Conservation (phyloP, 192 early-diverging fungal genomes). For the Cetraspora pellucida region DNA sequence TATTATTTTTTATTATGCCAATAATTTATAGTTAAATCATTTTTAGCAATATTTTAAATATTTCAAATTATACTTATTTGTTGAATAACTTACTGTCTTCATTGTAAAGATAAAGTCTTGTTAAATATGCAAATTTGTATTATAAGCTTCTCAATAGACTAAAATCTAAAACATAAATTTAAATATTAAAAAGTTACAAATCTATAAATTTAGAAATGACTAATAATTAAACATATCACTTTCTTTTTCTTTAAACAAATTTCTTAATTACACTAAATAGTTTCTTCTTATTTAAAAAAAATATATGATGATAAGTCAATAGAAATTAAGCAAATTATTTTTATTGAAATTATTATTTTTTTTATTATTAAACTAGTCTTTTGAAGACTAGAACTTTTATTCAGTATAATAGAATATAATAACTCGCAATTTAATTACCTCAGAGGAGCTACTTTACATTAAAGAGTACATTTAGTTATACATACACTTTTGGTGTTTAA, state of each 20-base stretch:
- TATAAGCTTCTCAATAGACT: neutral
- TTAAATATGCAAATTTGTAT: neutral
- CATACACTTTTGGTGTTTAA: no score
- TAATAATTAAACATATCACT: neutral
- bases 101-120: neutral
- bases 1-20: neutral
- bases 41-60: neutral
- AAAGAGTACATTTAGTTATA: no score
- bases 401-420: no score
- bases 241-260: neutral
- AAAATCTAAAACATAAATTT: neutral
- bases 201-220: neutral
- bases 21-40: neutral
- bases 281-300: constrained; percentile 29
- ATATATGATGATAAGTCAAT: no score
- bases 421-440: no score
- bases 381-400: no score
- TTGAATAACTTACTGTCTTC: neutral
- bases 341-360: no score
- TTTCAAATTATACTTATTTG: neutral
- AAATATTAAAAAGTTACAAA: neutral
- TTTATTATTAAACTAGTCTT: no score
- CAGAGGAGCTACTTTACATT: no score
- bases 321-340: no score
- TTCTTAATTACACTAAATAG: constrained; percentile 8